Base-by-base conservation (phyloP, 345 rosid genomes). In the Trapa bicornis region DNA sequence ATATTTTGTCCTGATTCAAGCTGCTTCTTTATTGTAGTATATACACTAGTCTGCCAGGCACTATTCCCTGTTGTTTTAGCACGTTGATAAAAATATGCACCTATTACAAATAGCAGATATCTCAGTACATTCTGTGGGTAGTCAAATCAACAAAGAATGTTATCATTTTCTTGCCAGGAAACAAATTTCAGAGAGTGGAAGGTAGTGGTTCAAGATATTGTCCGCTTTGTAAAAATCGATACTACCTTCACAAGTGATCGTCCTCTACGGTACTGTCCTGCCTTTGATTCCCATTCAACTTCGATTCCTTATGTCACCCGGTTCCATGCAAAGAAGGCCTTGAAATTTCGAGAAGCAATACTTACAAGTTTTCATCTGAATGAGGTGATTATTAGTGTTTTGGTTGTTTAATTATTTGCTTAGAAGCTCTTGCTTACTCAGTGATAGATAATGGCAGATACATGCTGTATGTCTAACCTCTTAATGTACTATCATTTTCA, bases 101-200 rank as follows among this genome's bases (percentile, higher is more conserved):
- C 60, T n/a, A 42, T 36, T 6, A 47, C 16, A 8, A 32, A 2
- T 9, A 65, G 37, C 36, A 65, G 3, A n/a, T 65, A 22, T 17
- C 43, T 42, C 37, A 29, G 37, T 65, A 32, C 38, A 32, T 42
- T 64, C 36, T 22, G 16, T 42, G 35, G 15, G 16, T 41, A 65
- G 52, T 65, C 22, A 7, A 8, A 6, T 65, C 37, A 65, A 42
- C 39, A 37, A 62, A 41, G 42, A 47, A 47, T 58, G 50, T 14
- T 3, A 38, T 37, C 45, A 22, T 52, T 61, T 57, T 71, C 64
- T 73, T 74, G 53, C 52, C 78, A 92, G 98, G 93, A 88, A 76
- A 85, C 91, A 11, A 85, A 82, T 72, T 92, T 92, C 70, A 88
- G 82, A 81, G 98, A 92, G 70, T 92, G 98, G 98, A 92, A 82